These are phyloP conservation scores for Ustilago shanxiensis DNA, from an alignment of 1,284 basidiomycete species.

Conservation along the genomic window DNA sequence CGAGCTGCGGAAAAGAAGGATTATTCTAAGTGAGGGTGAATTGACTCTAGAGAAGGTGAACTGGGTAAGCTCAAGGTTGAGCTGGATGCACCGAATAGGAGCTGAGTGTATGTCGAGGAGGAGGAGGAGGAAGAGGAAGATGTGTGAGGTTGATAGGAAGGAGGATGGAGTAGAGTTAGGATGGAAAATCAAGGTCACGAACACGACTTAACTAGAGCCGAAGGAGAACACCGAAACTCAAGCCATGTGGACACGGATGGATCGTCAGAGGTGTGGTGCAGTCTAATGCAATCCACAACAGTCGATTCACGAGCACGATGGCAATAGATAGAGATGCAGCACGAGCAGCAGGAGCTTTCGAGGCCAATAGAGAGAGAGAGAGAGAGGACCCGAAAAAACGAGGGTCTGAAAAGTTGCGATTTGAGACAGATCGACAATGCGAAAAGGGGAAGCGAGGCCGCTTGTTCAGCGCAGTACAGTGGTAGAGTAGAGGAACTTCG, in stretches of 20 bases:
- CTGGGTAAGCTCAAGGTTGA: conserved; percentile 8
- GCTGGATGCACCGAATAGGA: background rate
- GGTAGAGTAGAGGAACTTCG: background rate
- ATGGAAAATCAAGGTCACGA: background rate
- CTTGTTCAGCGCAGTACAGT: background rate
- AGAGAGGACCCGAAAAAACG: background rate
- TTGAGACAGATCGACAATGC: conserved; percentile 11
- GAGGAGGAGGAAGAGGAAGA: no score
- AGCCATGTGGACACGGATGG: conserved; percentile 6
- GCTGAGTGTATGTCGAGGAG: conserved; percentile 3
- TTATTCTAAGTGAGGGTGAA: background rate
- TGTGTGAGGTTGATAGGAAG: background rate
- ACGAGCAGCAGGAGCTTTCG: no score
- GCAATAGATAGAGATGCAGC: background rate
- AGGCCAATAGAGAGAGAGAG: background rate
- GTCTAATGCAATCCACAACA: background rate
- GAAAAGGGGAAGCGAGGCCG: conserved; percentile 2
- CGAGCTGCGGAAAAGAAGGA: background rate
- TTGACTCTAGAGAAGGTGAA: background rate
- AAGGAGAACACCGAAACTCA: background rate
- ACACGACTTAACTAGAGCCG: background rate
- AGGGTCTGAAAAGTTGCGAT: conserved; percentile 9
- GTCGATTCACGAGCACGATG: background rate
- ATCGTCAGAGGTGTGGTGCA: conserved; percentile 3
- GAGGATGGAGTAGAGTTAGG: background rate